Conservation (phyloP, 148 eudicot genomes). For the Chenopodium quinoa region DNA sequence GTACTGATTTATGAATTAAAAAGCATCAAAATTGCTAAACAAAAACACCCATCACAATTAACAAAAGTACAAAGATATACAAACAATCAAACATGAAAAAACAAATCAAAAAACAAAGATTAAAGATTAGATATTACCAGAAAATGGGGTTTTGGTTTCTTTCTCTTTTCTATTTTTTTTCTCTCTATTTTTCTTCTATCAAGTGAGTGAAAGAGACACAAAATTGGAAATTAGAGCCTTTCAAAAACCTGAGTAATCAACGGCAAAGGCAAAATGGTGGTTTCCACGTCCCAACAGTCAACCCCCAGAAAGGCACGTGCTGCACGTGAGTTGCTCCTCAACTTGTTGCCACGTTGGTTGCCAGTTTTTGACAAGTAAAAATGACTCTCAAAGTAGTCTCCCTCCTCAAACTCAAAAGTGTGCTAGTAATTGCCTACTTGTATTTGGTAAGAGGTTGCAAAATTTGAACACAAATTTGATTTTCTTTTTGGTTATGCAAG, state of each 20-base stretch:
- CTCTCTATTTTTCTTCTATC: neutral
- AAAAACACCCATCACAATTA: neutral
- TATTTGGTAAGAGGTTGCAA: too few species aligned
- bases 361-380: neutral
- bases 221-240: neutral
- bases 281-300: constrained; percentile 15
- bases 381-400: too few species aligned
- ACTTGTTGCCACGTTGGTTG: constrained; percentile 27
- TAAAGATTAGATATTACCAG: constrained; percentile 12
- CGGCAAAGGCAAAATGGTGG: constrained; percentile 23
- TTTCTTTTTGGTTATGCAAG: too few species aligned
- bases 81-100: constrained; percentile 11
- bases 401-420: too few species aligned
- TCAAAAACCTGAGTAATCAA: constrained; percentile 5
- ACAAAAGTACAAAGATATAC: neutral
- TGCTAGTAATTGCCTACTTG: too few species aligned
- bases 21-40: neutral
- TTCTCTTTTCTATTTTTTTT: neutral
- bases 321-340: constrained; percentile 19
- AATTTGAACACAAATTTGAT: too few species aligned
- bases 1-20: neutral
- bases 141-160: neutral
- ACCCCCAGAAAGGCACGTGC: constrained; percentile 20
- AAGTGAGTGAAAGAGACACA: constrained; percentile 11
- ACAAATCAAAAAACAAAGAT: neutral